Conservation (phyloP, 176 grass and related monocot genomes). For the Pontederia crassipes region DNA sequence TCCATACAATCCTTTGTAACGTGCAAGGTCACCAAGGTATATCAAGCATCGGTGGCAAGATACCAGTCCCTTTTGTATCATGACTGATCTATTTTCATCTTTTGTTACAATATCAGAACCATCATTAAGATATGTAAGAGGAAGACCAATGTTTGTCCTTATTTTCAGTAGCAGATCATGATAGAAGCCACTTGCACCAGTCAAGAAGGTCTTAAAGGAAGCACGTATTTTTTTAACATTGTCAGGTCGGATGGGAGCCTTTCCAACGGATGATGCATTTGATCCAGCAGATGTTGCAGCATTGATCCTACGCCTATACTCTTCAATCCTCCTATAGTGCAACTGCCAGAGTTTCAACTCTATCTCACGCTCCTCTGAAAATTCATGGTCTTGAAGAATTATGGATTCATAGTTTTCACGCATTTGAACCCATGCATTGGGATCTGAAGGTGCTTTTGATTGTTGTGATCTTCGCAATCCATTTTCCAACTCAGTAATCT, state of each 20-base stretch:
- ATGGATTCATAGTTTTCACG: conserved; percentile 89
- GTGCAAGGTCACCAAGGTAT: conserved; percentile 90
- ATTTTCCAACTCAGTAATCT: conserved; percentile 73
- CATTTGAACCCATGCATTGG: conserved; percentile 93
- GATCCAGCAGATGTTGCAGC: conserved; percentile 27
- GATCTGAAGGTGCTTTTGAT: conserved; percentile 81
- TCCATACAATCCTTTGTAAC: conserved; percentile 81
- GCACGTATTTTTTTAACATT: conserved; percentile 63
- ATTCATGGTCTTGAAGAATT: conserved; percentile 73
- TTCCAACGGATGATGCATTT: conserved; percentile 38
- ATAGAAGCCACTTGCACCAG: conserved; percentile 84
- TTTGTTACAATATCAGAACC: conserved; percentile 32
- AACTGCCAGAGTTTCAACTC: conserved; percentile 80
- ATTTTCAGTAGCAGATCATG: conserved; percentile 94
- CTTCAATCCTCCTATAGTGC: conserved; percentile 94
- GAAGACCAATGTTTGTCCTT: conserved; percentile 63
- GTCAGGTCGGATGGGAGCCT: conserved; percentile 43
- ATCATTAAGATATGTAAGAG: conserved; percentile 50
- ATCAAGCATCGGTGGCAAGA: conserved; percentile 90
- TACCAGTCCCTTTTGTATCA: conserved; percentile 62
- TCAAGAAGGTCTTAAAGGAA: conserved; percentile 69
- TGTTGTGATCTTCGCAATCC: conserved; percentile 52
- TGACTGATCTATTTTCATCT: conserved; percentile 45
- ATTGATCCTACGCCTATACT: conserved; percentile 62
- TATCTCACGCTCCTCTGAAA: conserved; percentile 74